Evolutionary conservation across 495 filamentous ascomycete species (phyloP), one percentile per base, ranked within the genome.

Genomic region (Halenospora varia): DNA sequence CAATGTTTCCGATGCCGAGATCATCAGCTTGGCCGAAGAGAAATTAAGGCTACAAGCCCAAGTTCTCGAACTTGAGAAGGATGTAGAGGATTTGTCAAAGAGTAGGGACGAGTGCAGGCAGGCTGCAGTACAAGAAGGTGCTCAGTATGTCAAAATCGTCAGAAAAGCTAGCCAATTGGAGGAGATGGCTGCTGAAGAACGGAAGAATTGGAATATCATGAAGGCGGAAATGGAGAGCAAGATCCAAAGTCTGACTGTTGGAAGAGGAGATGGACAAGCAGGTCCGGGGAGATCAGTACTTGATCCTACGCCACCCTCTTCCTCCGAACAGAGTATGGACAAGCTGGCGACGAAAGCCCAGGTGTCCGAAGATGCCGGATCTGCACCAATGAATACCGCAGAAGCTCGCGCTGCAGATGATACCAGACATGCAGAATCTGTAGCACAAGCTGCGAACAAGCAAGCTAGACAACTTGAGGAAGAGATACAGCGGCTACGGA

Each of bases 61-160:
- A 54, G 64, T 76, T 25, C 56, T 66, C 10, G 61, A 57, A 6
- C 56, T 78, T n/a, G 71, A 79, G 54, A 53, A 41, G 15, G 69
- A 75, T 56, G 65, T 75, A 2, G 70, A 75, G 23, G 73, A 76
- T 6, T 57, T 75, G n/a, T 58, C 70, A 39, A 56, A 62, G 48
- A 71, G 67, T 49, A 62, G 76, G 19, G 75, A 78, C 25, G 70
- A 69, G 42, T 70, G 67, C n/a, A 58, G 73, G 10, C 62, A 68
- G 26, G 59, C 65, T 49, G 62, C 62, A 8, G 65, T 68, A 3
- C 52, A 61, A 41, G 65, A 76, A 44, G 73, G 73, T 10, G 68
- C 68, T 20, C 76, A 79, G 58, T 79, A 77, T 59, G 66, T 72
- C 45, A 68, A 71, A 45, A 79, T 79, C 59, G 68, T 79, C 49